Conservation (phyloP, 2,329 filamentous ascomycete genomes). For the Exophiala sp. region DNA sequence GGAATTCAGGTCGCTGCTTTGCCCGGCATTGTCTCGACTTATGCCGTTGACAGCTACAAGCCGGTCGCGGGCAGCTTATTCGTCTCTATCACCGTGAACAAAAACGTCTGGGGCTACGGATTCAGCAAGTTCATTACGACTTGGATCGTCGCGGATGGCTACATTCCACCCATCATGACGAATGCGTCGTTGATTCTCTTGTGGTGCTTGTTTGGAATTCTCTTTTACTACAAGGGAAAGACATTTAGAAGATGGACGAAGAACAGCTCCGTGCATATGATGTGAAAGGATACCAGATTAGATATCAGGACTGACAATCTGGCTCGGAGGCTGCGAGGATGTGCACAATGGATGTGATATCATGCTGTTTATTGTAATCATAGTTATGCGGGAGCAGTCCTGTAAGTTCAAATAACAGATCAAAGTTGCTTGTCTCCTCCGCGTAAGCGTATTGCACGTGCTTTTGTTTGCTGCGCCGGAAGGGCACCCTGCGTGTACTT, state of each 20-base stretch:
- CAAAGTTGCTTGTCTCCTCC: no score
- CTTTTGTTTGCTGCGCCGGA: no score
- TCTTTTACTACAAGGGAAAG: slow-evolving; percentile 60
- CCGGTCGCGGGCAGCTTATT: slow-evolving; percentile 59
- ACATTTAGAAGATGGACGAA: slow-evolving; percentile 55
- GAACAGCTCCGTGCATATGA: slow-evolving; percentile 53
- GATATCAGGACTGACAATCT: no score
- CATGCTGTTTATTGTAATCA: no score
- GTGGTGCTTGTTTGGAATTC: slow-evolving; percentile 53
- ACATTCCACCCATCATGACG: slow-evolving; percentile 58
- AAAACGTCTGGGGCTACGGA: slow-evolving; percentile 62
- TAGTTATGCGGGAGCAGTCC: no score
- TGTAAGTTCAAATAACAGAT: no score
- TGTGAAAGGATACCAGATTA: slow-evolving; percentile 33
- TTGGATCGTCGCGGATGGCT: slow-evolving; percentile 50
- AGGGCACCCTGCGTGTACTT: no score
- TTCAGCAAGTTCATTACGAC: slow-evolving; percentile 55
- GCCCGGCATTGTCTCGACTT: slow-evolving; percentile 56
- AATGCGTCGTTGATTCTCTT: slow-evolving; percentile 54
- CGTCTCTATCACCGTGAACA: slow-evolving; percentile 61
- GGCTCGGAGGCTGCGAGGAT: no score
- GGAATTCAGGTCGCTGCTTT: slow-evolving; percentile 59
- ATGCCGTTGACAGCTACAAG: slow-evolving; percentile 63
- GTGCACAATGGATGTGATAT: no score
- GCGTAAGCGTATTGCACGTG: no score